Evolutionary conservation across 2,329 filamentous ascomycete genomes (phyloP), one percentile per base, ranked within the genome.

Genomic region (Tolypocladium inflatum): DNA sequence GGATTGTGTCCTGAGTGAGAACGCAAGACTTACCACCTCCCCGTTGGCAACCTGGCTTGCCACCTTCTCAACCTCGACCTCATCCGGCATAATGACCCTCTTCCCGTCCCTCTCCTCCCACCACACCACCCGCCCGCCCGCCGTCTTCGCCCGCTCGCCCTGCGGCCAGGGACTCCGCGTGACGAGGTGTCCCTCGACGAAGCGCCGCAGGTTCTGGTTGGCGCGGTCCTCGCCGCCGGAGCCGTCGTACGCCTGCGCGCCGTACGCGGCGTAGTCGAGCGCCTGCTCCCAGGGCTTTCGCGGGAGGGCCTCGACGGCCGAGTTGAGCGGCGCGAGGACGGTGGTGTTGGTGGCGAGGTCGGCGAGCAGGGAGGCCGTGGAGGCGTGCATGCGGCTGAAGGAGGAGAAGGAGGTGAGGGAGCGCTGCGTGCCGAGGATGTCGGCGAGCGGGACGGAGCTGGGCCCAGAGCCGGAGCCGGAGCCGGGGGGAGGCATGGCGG

Each of bases 281-380:
- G 88, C 83, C 62, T 92, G 78, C 66, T 89, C 90, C 90, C 90
- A 96, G 0, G 92, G 92, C 71, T 97, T 97, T 56, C 88, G 80
- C 1, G 91, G 89, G 30, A 97, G 77, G 1, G 74, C 76, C 63
- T 89, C 88, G 67, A 99, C 84, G 3, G 87, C 91, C 21, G 82
- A 85, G 77, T 99, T 97, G 57, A 89, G 77, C 0, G 94, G 94
- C 6, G 92, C 93, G 3, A 97, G 83, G 30, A 97, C 85, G 2
- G 91, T 97, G 19, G 89, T 89, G 70, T 93, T 92, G 59, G 80
- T 73, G 1, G 75, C 68, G 0, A 79, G 72, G 68, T 90, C 82
- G 64, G 88, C 82, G 17, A 97, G 82, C 1, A 89, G 88, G 26
- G 77, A 74, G 11, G 84, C 81, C 23, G 92, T 80, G n/a, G 80